Conservation (phyloP, 345 rosid genomes). For the Barbarea vulgaris region DNA sequence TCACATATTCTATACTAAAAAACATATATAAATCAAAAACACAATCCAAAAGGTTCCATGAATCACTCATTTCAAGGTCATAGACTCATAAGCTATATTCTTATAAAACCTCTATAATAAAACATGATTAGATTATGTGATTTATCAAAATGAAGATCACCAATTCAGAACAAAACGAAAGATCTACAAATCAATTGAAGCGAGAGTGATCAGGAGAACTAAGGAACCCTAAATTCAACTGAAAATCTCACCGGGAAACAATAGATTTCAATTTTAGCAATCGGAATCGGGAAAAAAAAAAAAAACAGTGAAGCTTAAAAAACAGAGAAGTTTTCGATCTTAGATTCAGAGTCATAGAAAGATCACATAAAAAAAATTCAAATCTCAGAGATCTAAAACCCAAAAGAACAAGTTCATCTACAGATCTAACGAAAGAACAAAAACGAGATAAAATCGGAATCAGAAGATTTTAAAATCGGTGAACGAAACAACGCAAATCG, state of each 20-base stretch:
- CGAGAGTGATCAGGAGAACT: background rate
- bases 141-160: background rate
- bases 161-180: background rate
- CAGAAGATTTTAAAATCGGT: background rate
- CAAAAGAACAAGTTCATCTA: background rate
- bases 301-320: background rate
- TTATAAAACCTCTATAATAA: background rate
- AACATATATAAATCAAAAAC: too few species aligned
- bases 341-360: background rate
- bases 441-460: background rate
- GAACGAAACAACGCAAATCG: background rate
- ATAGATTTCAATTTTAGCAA: background rate
- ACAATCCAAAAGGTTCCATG: too few species aligned
- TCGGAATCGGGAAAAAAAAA: background rate
- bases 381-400: slow-evolving; percentile 30
- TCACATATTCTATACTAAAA: too few species aligned
- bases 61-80: too few species aligned
- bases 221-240: background rate
- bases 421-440: slow-evolving; percentile 17
- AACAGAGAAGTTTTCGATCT: background rate
- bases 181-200: background rate
- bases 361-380: slow-evolving; percentile 6
- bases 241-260: background rate
- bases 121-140: background rate
- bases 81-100: too few species aligned